These are phyloP conservation scores for Puccinia hordei DNA, from an alignment of 1,284 basidiomycete species.

Conservation along the genomic window DNA sequence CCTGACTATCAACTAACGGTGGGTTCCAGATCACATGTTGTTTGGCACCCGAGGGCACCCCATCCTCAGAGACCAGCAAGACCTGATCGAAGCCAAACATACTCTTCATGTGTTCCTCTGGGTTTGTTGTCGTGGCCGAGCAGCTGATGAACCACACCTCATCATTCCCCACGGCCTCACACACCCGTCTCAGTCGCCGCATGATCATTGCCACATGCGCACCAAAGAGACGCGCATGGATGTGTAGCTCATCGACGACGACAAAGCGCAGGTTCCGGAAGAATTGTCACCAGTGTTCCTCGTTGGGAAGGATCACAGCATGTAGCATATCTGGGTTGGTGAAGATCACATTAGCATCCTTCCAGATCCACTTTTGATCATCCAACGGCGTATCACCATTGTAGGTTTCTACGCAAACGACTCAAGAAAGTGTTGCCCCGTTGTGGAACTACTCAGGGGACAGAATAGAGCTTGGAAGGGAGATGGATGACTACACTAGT, in stretches of 20 bases:
- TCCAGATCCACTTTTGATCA: conserved; percentile 59
- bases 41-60: conserved; percentile 78
- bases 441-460: too few species aligned
- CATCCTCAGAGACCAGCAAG: conserved; percentile 75
- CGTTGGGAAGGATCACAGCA: conserved; percentile 78
- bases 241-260: conserved; percentile 68
- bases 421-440: conserved; percentile 66
- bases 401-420: conserved; percentile 72
- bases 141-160: conserved; percentile 76
- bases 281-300: conserved; percentile 78
- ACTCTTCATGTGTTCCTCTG: conserved; percentile 70
- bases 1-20: conserved; percentile 67
- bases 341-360: conserved; percentile 61
- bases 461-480: too few species aligned
- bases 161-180: conserved; percentile 77
- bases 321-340: conserved; percentile 78
- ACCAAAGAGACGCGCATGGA: conserved; percentile 57
- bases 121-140: conserved; percentile 82
- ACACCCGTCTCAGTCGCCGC: conserved; percentile 74
- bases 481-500: too few species aligned
- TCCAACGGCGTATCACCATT: conserved; percentile 84
- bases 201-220: conserved; percentile 77
- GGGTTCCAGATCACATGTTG: conserved; percentile 74
- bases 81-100: conserved; percentile 75
- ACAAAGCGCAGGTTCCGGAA: conserved; percentile 72